Conservation (phyloP, 441 rosid species). For the Brassica balearica region DNA sequence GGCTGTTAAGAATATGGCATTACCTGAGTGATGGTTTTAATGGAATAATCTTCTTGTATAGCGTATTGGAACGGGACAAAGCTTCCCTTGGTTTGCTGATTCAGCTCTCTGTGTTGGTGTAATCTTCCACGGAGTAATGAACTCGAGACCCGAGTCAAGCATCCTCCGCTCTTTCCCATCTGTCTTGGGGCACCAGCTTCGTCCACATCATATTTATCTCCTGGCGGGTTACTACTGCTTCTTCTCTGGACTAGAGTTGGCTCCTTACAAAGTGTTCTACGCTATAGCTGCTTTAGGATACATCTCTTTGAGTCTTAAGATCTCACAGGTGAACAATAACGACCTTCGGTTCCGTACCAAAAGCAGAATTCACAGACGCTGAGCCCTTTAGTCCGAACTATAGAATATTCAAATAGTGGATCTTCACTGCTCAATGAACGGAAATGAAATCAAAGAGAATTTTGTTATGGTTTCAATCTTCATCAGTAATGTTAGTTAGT, state of each 20-base stretch:
- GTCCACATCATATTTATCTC: conserved; percentile 60
- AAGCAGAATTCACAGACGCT: conserved; percentile 86
- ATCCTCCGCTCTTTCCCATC: conserved; percentile 56
- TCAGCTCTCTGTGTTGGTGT: conserved; percentile 75
- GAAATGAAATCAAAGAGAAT: conserved; percentile 14
- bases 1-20: conserved; percentile 5
- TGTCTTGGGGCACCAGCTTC: conserved; percentile 56
- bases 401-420: not conserved
- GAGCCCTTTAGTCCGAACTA: not conserved
- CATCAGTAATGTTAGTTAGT: not conserved
- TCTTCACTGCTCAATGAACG: not conserved
- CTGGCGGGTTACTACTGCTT: conserved; percentile 76
- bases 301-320: conserved; percentile 54
- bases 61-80: conserved; percentile 82
- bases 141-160: conserved; percentile 68
- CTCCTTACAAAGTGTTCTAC: conserved; percentile 80
- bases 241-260: conserved; percentile 75
- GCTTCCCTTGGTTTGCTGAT: conserved; percentile 87
- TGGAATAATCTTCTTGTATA: conserved; percentile 43
- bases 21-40: conserved; percentile 3
- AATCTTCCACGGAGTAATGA: conserved; percentile 71
- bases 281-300: conserved; percentile 77
- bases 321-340: conserved; percentile 63
- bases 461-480: conserved; percentile 27
- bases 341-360: conserved; percentile 60